Conservation (phyloP, 129 eudicot species). For the Deinandra increscens region DNA sequence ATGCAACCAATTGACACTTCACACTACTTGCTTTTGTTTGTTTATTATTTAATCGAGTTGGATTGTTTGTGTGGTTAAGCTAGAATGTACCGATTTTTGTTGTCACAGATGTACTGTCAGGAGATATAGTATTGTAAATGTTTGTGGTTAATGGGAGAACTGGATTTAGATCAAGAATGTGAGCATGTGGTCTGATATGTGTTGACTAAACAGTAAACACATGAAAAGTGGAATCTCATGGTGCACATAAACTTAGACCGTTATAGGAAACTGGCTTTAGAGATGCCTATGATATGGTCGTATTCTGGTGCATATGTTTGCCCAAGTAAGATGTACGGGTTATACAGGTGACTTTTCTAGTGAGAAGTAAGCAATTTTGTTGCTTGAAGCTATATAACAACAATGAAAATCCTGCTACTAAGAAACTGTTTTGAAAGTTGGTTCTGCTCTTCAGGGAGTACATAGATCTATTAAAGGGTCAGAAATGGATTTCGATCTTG, state of each 20-base stretch:
- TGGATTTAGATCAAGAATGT: not conserved
- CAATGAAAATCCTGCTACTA: conserved; percentile 2
- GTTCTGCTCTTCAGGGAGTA: not conserved
- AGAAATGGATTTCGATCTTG: not conserved
- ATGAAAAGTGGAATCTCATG: not conserved
- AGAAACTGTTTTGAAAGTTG: conserved; percentile 7
- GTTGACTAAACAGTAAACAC: not conserved
- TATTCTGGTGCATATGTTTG: not conserved
- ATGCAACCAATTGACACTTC: not conserved
- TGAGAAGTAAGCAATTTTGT: not conserved
- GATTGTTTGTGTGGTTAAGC: not conserved
- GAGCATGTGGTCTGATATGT: not conserved
- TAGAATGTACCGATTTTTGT: not conserved
- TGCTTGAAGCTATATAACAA: not conserved
- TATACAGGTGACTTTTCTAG: not conserved
- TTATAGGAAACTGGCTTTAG: not conserved
- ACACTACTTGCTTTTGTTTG: not conserved
- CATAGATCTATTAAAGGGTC: not conserved
- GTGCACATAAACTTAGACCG: not conserved
- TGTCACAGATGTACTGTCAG: not conserved
- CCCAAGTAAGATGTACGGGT: too few species aligned
- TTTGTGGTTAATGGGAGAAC: not conserved
- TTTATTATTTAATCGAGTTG: not conserved
- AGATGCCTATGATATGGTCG: not conserved
- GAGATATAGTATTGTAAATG: not conserved